phyloP scores from a whole-genome alignment of 306 rosid species.

The Sechiopsis laciniata region DNA sequence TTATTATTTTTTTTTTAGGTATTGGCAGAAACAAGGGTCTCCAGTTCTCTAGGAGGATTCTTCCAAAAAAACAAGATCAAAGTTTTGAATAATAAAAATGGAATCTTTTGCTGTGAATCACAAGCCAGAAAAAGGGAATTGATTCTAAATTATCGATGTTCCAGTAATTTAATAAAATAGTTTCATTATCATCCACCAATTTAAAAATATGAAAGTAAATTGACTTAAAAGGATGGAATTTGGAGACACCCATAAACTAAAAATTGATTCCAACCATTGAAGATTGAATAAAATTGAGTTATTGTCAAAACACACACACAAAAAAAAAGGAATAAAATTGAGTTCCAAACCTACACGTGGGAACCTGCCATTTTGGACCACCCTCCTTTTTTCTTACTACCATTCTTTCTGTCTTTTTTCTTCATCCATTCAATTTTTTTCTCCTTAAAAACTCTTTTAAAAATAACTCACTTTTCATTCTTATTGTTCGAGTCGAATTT shows the following conservation, averaged over 20 bases:
- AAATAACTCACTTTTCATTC: too few species aligned
- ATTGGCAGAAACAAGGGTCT: not conserved
- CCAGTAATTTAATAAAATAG: not conserved
- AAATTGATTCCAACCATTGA: not conserved
- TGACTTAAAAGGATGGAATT: not conserved
- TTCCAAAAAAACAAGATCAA: not conserved
- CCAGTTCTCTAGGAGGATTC: constrained; percentile 18
- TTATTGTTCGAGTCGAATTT: too few species aligned
- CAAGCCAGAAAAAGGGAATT: not conserved
- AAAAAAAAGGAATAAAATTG: not conserved
- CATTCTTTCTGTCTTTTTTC: not conserved
- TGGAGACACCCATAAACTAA: too few species aligned
- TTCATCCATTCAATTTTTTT: too few species aligned
- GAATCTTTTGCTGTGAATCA: constrained; percentile 23
- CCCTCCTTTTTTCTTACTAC: not conserved
- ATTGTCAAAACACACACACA: too few species aligned
- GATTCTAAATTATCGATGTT: constrained; percentile 12
- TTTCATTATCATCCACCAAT: constrained; percentile 13
- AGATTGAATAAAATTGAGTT: not conserved
- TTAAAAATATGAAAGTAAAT: constrained; percentile 3
- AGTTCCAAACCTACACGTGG: constrained; percentile 1
- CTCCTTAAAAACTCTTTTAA: too few species aligned
- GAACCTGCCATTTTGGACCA: not conserved
- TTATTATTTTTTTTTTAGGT: too few species aligned
- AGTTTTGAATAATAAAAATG: not conserved